These are phyloP conservation scores for Boletus subparvulus DNA, from an alignment of 768 basidiomycete genomes.

Conservation along the genomic window DNA sequence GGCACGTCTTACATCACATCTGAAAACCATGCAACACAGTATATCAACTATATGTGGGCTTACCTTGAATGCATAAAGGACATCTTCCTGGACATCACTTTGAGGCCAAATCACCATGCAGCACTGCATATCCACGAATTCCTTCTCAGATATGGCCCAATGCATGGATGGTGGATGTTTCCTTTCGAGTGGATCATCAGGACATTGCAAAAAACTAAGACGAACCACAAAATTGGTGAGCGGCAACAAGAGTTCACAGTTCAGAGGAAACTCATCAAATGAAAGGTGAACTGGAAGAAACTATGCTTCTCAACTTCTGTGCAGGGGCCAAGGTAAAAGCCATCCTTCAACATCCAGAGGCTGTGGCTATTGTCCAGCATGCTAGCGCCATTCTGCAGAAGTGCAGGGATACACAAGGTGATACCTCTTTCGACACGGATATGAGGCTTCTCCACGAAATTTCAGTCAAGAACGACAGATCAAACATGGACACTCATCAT, in stretches of 20 bases:
- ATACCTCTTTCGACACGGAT: background rate
- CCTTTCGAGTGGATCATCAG: conserved; percentile 33
- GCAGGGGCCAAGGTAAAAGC: background rate
- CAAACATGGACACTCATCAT: background rate
- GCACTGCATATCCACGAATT: conserved; percentile 32
- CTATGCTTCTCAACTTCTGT: conserved; percentile 6
- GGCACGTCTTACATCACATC: conserved; percentile 23
- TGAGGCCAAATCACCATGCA: conserved; percentile 34
- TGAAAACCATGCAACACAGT: conserved; percentile 8
- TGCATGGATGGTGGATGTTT: conserved; percentile 37
- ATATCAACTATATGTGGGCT: conserved; percentile 20
- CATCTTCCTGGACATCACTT: conserved; percentile 17
- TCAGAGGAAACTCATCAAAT: background rate
- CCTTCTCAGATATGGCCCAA: conserved; percentile 31
- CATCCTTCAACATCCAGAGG: background rate
- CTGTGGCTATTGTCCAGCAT: background rate
- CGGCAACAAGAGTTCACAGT: no score
- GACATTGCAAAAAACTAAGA: conserved; percentile 19
- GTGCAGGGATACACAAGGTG: background rate
- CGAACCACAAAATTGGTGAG: background rate
- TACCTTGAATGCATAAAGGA: conserved; percentile 25
- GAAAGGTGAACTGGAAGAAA: conserved; percentile 6
- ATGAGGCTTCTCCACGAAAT: background rate
- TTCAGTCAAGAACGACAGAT: background rate
- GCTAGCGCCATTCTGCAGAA: background rate